Conservation (phyloP, 306 rosid genomes). For the Prunus dulcis region DNA sequence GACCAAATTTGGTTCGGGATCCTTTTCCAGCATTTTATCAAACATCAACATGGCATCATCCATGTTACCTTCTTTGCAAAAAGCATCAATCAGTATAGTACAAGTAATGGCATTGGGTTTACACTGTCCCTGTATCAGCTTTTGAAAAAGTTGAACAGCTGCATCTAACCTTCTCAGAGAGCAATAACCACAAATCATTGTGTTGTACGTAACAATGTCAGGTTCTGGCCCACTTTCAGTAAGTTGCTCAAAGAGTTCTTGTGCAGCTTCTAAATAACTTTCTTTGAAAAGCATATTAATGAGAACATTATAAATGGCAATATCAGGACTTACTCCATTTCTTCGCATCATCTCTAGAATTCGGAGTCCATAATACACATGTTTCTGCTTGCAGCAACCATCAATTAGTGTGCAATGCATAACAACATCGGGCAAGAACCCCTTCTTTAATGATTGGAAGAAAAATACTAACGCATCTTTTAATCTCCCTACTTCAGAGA, state of each 20-base stretch:
- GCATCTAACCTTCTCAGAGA: constrained; percentile 18
- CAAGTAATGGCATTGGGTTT: constrained; percentile 35
- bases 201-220: constrained; percentile 32
- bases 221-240: constrained; percentile 19
- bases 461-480: constrained; percentile 24
- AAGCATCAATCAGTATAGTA: constrained; percentile 27
- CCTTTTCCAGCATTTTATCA: constrained; percentile 23
- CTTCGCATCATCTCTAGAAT: constrained; percentile 19
- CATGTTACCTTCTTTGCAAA: constrained; percentile 28
- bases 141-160: constrained; percentile 21
- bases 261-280: constrained; percentile 13
- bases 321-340: constrained; percentile 25
- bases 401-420: constrained; percentile 23
- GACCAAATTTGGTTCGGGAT: constrained; percentile 27
- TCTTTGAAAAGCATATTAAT: constrained; percentile 18
- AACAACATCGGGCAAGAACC: constrained; percentile 19
- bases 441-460: constrained; percentile 31
- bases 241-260: constrained; percentile 9
- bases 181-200: constrained; percentile 35
- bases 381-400: constrained; percentile 25
- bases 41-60: constrained; percentile 27
- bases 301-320: constrained; percentile 28
- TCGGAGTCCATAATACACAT: not conserved
- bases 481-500: constrained; percentile 19
- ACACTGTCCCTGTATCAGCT: constrained; percentile 5